Evolutionary conservation across 352 stramenopile genomes (phyloP), one percentile per base, ranked within the genome.

Genomic region (Globisporangium irregulare): DNA sequence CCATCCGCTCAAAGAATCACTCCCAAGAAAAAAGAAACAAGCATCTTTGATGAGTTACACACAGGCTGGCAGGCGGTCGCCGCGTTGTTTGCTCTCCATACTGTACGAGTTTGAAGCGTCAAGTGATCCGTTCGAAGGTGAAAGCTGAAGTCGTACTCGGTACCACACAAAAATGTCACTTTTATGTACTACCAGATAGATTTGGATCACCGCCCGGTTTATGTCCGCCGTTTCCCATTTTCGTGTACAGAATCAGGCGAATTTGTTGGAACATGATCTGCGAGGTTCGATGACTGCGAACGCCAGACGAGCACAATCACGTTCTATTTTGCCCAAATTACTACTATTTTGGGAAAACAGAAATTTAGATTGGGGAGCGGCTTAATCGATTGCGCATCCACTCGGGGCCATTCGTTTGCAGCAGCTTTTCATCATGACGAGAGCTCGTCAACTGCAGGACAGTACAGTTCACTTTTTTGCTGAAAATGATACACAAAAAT

Each of bases 41-140:
- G 15, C 24, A 46, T 46, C 38, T 60, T 60, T 60, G 55, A 60
- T 60, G 55, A 15, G 55, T 60, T 60, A 46, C 38, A 46, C 4
- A 12, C 36, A 18, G 10, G 12, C 36, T 43, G 32, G 5, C n/a
- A 18, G 24, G 27, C 9, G 10, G 20, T 60, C 29, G 27, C 55
- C 55, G 15, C 27, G 27, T 60, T 25, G 55, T 60, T n/a, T 24
- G 6, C 25, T 20, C 36, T 38, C 14, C 29, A 18, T n/a, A 50
- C 38, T 46, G 41, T 50, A n/a, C 15, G 6, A 7, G 41, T 59
- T 59, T 59, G 43, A 51, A 50, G 43, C 43, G 18, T 59, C 18
- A 29, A 24, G 8, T 25, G 34, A 61, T 15, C 27, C 55, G 55
- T 60, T 60, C 27, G 55, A 60, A 60, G 55, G 6, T 60, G 29